These are phyloP conservation scores for Arthrobotrys sphaeroides DNA, from an alignment of 2,329 filamentous ascomycete species.

Conservation along the genomic window DNA sequence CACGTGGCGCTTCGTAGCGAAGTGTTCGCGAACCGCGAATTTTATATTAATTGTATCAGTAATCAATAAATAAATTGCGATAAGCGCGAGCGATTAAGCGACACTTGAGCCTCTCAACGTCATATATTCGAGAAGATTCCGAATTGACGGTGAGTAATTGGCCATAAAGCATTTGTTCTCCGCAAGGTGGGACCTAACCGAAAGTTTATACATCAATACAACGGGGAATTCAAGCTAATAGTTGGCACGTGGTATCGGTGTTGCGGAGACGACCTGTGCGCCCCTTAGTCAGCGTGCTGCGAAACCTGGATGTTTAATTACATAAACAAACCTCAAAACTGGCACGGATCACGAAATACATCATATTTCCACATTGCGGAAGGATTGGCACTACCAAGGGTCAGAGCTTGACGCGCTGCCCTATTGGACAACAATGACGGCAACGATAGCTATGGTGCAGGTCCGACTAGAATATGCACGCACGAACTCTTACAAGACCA, in stretches of 20 bases:
- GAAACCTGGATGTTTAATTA: background rate
- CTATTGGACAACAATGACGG: too few species aligned
- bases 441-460: too few species aligned
- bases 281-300: background rate
- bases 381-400: background rate
- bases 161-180: too few species aligned
- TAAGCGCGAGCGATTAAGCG: conserved; percentile 9
- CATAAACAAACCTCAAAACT: background rate
- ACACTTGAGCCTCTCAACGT: background rate
- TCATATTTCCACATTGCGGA: background rate
- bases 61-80: conserved; percentile 41
- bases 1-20: conserved; percentile 3
- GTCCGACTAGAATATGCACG: too few species aligned
- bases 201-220: too few species aligned
- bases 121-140: background rate
- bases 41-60: conserved; percentile 32
- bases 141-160: background rate
- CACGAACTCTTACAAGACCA: too few species aligned
- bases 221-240: too few species aligned
- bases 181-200: too few species aligned
- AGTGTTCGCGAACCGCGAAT: conserved; percentile 33
- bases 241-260: too few species aligned
- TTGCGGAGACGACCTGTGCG: too few species aligned
- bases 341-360: background rate
- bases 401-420: background rate